phyloP scores from a whole-genome alignment of 1,284 basidiomycete species.

The Ustilago trichophora region DNA sequence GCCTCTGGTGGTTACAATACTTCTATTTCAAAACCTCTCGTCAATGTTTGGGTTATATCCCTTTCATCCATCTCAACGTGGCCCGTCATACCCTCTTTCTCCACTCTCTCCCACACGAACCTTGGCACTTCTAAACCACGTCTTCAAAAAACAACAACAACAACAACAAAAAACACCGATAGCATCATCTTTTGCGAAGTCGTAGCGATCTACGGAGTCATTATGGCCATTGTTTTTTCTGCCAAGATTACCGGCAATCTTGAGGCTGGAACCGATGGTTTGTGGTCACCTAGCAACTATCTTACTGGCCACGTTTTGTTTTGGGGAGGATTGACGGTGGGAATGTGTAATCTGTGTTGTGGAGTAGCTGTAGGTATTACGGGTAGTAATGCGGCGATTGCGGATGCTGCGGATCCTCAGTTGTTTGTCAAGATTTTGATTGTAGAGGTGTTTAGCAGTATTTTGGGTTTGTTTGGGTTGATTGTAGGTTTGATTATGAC shows the following conservation, averaged over 20 bases:
- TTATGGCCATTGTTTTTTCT: slow-evolving; percentile 69
- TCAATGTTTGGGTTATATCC: too few species aligned
- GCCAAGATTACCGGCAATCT: slow-evolving; percentile 63
- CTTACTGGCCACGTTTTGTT: slow-evolving; percentile 63
- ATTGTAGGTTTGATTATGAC: slow-evolving; percentile 52
- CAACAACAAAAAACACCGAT: too few species aligned
- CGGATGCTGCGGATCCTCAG: slow-evolving; percentile 65
- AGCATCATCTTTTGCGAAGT: slow-evolving; percentile 98
- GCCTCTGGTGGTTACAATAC: too few species aligned
- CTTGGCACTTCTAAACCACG: too few species aligned
- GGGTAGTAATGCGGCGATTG: slow-evolving; percentile 64
- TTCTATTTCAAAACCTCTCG: too few species aligned
- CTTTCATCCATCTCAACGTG: too few species aligned
- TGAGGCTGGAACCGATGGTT: slow-evolving; percentile 36
- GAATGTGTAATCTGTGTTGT: slow-evolving; percentile 64
- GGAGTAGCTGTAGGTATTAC: slow-evolving; percentile 65
- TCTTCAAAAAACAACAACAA: too few species aligned
- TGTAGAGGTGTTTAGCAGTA: slow-evolving; percentile 63
- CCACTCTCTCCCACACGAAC: too few species aligned
- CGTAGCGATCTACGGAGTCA: slow-evolving; percentile 93
- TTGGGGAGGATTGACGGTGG: slow-evolving; percentile 65
- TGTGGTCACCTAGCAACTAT: slow-evolving; percentile 62
- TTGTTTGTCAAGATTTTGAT: slow-evolving; percentile 65
- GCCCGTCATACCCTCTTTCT: too few species aligned
- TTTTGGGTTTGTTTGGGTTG: slow-evolving; percentile 64